phyloP scores from a whole-genome alignment of 2,329 filamentous ascomycete species.

The Botrytis fragariae region DNA sequence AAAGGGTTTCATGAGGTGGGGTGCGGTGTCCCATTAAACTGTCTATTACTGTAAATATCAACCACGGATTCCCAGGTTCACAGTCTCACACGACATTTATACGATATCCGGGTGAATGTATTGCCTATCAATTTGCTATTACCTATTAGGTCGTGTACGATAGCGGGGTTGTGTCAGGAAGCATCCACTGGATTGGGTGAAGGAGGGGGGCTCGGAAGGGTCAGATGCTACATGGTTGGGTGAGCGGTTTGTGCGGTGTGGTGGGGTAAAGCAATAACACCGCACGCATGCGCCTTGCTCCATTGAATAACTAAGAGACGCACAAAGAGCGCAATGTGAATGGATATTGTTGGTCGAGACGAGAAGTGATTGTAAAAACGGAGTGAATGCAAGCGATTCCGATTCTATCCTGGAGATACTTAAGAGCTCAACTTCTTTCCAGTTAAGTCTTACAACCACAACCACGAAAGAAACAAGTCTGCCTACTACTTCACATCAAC shows the following conservation, averaged over 20 bases:
- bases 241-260: too few relatives aligned
- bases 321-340: constrained; percentile 1
- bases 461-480: neutral
- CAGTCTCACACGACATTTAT: neutral
- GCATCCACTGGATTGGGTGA: neutral
- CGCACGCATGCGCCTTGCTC: too few relatives aligned
- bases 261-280: too few relatives aligned
- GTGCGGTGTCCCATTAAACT: neutral
- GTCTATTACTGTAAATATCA: neutral
- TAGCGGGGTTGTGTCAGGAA: neutral
- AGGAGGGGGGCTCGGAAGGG: neutral
- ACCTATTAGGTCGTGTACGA: neutral
- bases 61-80: neutral
- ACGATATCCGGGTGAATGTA: neutral
- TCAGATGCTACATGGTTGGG: neutral
- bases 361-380: neutral
- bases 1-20: neutral
- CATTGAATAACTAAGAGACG: neutral
- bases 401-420: neutral
- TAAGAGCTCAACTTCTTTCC: neutral
- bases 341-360: neutral
- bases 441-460: neutral
- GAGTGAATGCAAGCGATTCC: neutral
- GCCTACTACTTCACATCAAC: neutral
- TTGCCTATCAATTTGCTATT: neutral